phyloP scores from a whole-genome alignment of 2,329 filamentous ascomycete genomes.

The Phialocephala subalpina region DNA sequence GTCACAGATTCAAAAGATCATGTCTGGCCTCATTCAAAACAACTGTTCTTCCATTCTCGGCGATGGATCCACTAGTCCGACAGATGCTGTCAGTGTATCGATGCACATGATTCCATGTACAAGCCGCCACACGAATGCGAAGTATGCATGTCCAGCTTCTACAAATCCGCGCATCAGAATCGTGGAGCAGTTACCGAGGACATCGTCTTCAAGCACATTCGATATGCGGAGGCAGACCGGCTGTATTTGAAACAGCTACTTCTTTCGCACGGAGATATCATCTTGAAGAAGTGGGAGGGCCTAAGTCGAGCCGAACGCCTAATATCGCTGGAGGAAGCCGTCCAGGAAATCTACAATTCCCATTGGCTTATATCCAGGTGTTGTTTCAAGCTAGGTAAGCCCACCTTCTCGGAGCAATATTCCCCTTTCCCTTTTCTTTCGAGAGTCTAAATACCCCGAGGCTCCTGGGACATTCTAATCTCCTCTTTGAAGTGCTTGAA shows the following conservation, averaged over 20 bases:
- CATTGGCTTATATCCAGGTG: not conserved
- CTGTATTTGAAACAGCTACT: conserved; percentile 7
- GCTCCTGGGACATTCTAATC: too few relatives aligned
- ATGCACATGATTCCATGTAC: not conserved
- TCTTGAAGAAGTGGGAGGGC: conserved; percentile 14
- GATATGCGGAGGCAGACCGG: not conserved
- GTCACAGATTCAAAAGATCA: not conserved
- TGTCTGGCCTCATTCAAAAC: not conserved
- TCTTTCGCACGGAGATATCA: conserved; percentile 1
- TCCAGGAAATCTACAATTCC: not conserved
- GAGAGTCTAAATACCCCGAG: too few relatives aligned
- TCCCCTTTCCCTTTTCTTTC: too few relatives aligned
- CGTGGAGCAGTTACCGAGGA: not conserved
- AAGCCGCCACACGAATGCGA: not conserved
- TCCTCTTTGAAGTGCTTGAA: too few relatives aligned
- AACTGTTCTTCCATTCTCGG: too few relatives aligned
- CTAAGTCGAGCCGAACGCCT: conserved; percentile 7
- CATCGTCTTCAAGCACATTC: not conserved
- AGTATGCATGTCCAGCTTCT: not conserved
- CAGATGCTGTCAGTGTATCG: not conserved
- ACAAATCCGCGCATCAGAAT: not conserved
- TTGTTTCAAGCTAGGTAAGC: not conserved
- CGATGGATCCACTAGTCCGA: not conserved
- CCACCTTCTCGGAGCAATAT: too few relatives aligned
- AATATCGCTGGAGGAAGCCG: not conserved